Conservation (phyloP, 306 rosid species). For the Geum urbanum region DNA sequence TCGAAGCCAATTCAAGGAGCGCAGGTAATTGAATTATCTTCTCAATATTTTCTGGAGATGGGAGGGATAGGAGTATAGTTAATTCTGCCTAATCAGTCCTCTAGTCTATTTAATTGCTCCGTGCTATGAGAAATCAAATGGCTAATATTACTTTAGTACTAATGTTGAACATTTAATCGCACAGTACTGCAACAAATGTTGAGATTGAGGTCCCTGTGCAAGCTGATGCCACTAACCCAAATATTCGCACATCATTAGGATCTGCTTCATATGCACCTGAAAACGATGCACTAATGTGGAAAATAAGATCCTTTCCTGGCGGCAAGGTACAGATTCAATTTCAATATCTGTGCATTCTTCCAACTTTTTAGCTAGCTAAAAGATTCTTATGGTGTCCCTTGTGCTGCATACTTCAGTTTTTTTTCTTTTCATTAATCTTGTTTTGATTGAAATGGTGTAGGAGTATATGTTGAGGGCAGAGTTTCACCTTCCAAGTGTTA, state of each 20-base stretch:
- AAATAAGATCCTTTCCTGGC: slow-evolving; percentile 93
- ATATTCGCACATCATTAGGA: slow-evolving; percentile 92
- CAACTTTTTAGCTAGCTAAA: not conserved
- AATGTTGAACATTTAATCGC: slow-evolving; percentile 23
- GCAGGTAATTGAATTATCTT: slow-evolving; percentile 50
- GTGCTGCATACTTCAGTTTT: not conserved
- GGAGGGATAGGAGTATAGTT: slow-evolving; percentile 14
- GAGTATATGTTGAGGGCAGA: slow-evolving; percentile 98
- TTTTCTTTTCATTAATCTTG: not conserved
- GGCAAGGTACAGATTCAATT: slow-evolving; percentile 65
- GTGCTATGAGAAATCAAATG: slow-evolving; percentile 10
- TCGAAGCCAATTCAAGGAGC: slow-evolving; percentile 98
- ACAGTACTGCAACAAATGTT: slow-evolving; percentile 92
- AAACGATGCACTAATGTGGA: slow-evolving; percentile 86
- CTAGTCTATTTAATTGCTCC: slow-evolving; percentile 6
- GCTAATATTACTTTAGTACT: slow-evolving; percentile 28
- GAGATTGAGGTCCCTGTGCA: slow-evolving; percentile 92
- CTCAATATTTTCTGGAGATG: slow-evolving; percentile 5
- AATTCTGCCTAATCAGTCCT: slow-evolving; percentile 21
- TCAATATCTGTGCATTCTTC: slow-evolving; percentile 13
- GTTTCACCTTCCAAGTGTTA: slow-evolving; percentile 81
- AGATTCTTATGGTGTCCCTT: not conserved
- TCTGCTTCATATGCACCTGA: slow-evolving; percentile 98
- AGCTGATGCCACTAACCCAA: slow-evolving; percentile 87
- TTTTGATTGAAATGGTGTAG: slow-evolving; percentile 40